Conservation (phyloP, 441 rosid species). For the Adansonia madagascariensis region DNA sequence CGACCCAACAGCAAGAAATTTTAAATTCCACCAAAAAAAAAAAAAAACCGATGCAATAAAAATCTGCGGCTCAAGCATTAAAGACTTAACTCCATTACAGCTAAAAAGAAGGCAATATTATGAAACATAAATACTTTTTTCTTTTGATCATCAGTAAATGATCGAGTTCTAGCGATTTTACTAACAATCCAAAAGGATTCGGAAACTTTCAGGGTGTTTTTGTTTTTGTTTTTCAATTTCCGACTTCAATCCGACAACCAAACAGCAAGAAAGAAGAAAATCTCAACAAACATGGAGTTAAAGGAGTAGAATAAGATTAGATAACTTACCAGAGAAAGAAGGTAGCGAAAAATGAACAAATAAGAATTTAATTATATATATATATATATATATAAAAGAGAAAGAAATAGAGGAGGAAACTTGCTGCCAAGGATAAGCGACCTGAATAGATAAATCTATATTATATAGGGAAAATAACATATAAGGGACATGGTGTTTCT, state of each 20-base stretch:
- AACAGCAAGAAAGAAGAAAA: neutral
- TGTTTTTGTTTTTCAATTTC: neutral
- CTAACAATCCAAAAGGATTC: neutral
- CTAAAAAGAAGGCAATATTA: neutral
- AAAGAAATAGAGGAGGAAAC: slow-evolving; percentile 4
- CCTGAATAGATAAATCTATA: neutral
- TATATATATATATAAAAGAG: neutral
- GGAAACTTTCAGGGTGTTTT: neutral
- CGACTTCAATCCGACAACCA: neutral
- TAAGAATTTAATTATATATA: neutral
- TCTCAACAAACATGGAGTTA: neutral
- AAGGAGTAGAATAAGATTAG: neutral
- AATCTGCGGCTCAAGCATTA: neutral
- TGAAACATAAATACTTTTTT: neutral
- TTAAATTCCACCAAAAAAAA: neutral
- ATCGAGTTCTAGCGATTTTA: neutral
- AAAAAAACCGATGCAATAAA: neutral
- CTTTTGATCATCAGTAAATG: neutral
- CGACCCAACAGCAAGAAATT: neutral
- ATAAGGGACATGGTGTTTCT: too few relatives aligned
- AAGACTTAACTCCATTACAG: neutral
- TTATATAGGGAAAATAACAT: too few relatives aligned
- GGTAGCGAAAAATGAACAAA: neutral
- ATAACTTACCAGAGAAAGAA: slow-evolving; percentile 14
- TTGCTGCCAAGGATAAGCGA: neutral